Base-by-base conservation (phyloP, 768 basidiomycete genomes). In the Pleurotus tuoliensis region DNA sequence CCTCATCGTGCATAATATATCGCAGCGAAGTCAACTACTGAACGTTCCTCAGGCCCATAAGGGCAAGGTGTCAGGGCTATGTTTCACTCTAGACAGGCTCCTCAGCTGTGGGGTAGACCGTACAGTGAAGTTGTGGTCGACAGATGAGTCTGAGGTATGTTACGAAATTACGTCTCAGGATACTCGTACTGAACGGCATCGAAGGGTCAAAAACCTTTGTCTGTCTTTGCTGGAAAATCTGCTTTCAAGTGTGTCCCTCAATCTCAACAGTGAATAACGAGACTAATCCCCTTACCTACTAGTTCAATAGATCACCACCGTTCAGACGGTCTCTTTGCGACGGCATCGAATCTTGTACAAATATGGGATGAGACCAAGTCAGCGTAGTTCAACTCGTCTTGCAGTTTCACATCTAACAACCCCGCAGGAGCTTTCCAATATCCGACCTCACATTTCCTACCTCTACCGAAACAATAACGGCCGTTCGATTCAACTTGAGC, bases 321-420 rank as follows among this genome's bases (percentile, higher is more conserved):
- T 46, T 83, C 83, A 37, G 90, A 95, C 57, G 77, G 88, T n/a
- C 70, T 94, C 3, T 99, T 99, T 63, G 96, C 94, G 0, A 95
- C 96, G 0, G 94, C 94, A 2, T 96, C 94, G 0, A 92, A 88
- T 63, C 81, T 83, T 47, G 94, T 99, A 5, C 96, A 98, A 69
- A 81, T 99, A 62, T 99, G 97, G 97, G 97, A 99, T 63, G 94
- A 98, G 71, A 95, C 88, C 38, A 93, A 93, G 91, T 93, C 55
- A n/a, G 84, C 64, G 22, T 1, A 34, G 44, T 25, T 30, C 34
- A 41, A 34, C 45, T 43, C 41, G 13, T 39, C 27, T 18, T 41
- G 25, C 38, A 46, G 27, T 46, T 27, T 39, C 7, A 24, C 41
- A 25, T 38, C 45, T n/a, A 41, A 56, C 59, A 55, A 27, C 41